Evolutionary conservation across 2,329 filamentous ascomycete species (phyloP), one percentile per base, ranked within the genome.

Genomic region (Aspergillus sp.): DNA sequence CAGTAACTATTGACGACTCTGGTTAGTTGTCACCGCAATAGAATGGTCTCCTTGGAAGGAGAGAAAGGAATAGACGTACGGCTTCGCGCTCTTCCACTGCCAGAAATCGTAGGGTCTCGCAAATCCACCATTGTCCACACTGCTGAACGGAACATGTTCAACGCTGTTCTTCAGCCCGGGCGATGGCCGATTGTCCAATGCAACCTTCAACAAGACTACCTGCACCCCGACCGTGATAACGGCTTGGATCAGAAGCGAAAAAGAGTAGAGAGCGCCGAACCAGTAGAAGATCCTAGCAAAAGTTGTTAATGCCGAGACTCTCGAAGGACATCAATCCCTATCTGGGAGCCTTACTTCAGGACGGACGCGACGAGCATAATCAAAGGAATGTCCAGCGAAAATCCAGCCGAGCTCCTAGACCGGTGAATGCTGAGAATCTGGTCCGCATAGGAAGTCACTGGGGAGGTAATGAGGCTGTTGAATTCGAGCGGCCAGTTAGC

Each of bases 291-390:
- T 76, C 72, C 84, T 87, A 64, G 21, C 45, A 39, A 38, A 12
- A 45, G 8, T 45, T 43, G 59, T 55, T 25, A 62, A 55, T 36
- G 10, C 13, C 47, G n/a, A 23, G 12, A 19, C n/a, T 23, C 21
- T n/a, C 25, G 0, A 28, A 25, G 39, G n/a, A 19, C 13, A 36
- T 10, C 10, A 45, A 36, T 43, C 4, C 12, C 25, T 25, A 19
- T 2, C 4, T 5, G 39, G 25, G 25, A 30, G 17, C 59, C 75
- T 67, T 72, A 86, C 84, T 89, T 89, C 17, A 88, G 72, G 60
- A 88, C 86, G 39, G 85, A 87, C 36, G 86, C 83, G 59, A 87
- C 79, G 17, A 89, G 83, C 86, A 89, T 89, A 65, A 89, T 89
- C 67, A 89, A 74, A 15, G 86, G 86, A 39, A 89, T 88, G 69